phyloP scores from a whole-genome alignment of 495 filamentous ascomycete genomes.

The Penicillium pancosmium region DNA sequence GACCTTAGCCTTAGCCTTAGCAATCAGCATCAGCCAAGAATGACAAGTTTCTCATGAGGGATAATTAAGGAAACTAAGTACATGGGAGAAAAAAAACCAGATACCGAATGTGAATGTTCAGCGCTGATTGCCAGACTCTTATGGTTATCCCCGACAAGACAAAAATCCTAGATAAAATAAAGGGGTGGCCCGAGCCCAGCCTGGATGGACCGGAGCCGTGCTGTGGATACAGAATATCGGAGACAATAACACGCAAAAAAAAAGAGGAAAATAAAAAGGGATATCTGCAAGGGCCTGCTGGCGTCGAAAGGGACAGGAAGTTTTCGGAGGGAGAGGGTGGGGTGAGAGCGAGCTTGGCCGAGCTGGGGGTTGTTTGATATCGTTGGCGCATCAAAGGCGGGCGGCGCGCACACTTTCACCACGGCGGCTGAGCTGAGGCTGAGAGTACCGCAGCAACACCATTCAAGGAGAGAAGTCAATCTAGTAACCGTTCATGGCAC shows the following conservation, averaged over 20 bases:
- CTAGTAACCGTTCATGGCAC: constrained; percentile 98
- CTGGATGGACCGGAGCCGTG: constrained; percentile 8
- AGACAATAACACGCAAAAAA: constrained; percentile 32
- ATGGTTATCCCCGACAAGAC: constrained; percentile 34
- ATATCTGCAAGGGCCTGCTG: constrained; percentile 52
- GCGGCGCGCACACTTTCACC: constrained; percentile 14
- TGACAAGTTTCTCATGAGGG: constrained; percentile 30
- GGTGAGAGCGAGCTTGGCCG: too few species aligned
- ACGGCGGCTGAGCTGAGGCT: not conserved
- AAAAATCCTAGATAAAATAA: constrained; percentile 32
- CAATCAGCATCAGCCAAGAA: constrained; percentile 12
- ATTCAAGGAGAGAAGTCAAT: constrained; percentile 13
- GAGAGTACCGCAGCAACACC: constrained; percentile 11
- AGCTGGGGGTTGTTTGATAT: constrained; percentile 13
- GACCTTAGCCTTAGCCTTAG: not conserved
- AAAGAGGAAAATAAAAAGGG: constrained; percentile 33
- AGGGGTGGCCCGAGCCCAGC: constrained; percentile 9
- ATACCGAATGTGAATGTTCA: constrained; percentile 19
- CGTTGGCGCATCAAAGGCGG: constrained; percentile 18
- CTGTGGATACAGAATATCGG: constrained; percentile 29
- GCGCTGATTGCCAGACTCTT: constrained; percentile 38
- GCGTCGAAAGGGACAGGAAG: constrained; percentile 36
- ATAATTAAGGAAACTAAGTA: constrained; percentile 49
- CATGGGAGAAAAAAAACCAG: constrained; percentile 36
- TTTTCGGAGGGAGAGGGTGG: constrained; percentile 17